A percentile compares a stretch with the other conserved stretches of the same genome.
These are phyloP conservation scores for Aspergillus novoparasiticus DNA, from an alignment of 2,329 filamentous ascomycete genomes.

Conservation along the genomic window DNA sequence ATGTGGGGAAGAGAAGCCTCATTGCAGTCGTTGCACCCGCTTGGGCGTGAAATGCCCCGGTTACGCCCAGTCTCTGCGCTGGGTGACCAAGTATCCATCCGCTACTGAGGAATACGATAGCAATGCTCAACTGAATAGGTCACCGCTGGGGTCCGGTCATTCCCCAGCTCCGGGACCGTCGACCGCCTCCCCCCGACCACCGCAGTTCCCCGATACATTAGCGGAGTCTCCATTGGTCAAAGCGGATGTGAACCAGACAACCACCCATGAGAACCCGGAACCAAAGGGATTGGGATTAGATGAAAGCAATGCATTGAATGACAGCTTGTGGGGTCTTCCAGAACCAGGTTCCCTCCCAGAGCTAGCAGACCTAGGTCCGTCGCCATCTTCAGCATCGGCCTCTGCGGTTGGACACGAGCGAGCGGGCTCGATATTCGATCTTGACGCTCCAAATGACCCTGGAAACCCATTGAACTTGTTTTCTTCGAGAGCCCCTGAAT, in stretches of 20 bases:
- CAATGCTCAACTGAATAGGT: constrained; percentile 7
- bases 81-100: constrained; percentile 37
- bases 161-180: constrained; percentile 2
- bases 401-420: constrained; percentile 16
- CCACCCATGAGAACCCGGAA: constrained; percentile 1
- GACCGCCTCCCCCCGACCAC: background rate
- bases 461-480: constrained; percentile 29
- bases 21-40: constrained; percentile 42
- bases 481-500: constrained; percentile 25
- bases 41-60: constrained; percentile 41
- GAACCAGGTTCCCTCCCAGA: constrained; percentile 33
- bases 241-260: constrained; percentile 9
- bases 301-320: constrained; percentile 25
- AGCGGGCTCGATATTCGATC: constrained; percentile 21
- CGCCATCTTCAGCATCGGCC: constrained; percentile 21
- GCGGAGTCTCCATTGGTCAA: constrained; percentile 13
- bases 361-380: constrained; percentile 33
- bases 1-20: constrained; percentile 44
- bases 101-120: constrained; percentile 15
- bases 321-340: constrained; percentile 36
- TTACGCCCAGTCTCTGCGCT: constrained; percentile 40
- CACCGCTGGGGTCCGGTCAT: constrained; percentile 2
- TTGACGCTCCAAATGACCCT: constrained; percentile 22
- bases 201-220: constrained; percentile 11
- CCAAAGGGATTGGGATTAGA: constrained; percentile 18